Evolutionary conservation across 768 basidiomycete species (phyloP).

Genomic region (Dioszegia aurantiaca): DNA sequence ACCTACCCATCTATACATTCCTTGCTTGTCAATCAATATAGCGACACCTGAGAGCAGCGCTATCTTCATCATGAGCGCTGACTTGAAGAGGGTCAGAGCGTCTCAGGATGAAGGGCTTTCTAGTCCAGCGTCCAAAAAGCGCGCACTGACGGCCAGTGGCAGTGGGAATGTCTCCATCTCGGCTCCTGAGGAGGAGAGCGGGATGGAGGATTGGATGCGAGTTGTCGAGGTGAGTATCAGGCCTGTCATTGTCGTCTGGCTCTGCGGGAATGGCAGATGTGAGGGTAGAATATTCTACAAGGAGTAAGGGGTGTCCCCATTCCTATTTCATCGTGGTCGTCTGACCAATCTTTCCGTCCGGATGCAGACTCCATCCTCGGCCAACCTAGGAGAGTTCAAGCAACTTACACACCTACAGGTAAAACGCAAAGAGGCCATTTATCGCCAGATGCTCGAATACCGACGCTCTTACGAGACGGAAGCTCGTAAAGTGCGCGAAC

Average conservation of each 20-base stretch:
- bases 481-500: conserved; percentile 30
- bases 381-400: background rate
- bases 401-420: conserved; percentile 7
- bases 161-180: conserved; percentile 16
- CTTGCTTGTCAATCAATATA: background rate
- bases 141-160: conserved; percentile 18
- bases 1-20: conserved; percentile 8
- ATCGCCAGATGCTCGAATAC: conserved; percentile 49
- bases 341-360: conserved; percentile 9
- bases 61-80: conserved; percentile 37
- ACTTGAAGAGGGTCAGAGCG: conserved; percentile 46
- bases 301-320: background rate
- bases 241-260: background rate
- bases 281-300: no score
- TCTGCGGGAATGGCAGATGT: background rate
- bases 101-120: conserved; percentile 26
- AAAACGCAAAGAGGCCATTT: conserved; percentile 47
- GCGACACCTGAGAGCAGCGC: background rate
- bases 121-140: conserved; percentile 27
- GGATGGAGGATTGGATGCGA: conserved; percentile 43
- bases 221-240: conserved; percentile 39
- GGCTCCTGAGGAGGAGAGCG: conserved; percentile 24
- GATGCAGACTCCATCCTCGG: no score
- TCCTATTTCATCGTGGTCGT: conserved; percentile 7
- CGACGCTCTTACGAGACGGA: conserved; percentile 40